Conservation (phyloP, 805 yeast species). For the Candida silvicultrix region DNA sequence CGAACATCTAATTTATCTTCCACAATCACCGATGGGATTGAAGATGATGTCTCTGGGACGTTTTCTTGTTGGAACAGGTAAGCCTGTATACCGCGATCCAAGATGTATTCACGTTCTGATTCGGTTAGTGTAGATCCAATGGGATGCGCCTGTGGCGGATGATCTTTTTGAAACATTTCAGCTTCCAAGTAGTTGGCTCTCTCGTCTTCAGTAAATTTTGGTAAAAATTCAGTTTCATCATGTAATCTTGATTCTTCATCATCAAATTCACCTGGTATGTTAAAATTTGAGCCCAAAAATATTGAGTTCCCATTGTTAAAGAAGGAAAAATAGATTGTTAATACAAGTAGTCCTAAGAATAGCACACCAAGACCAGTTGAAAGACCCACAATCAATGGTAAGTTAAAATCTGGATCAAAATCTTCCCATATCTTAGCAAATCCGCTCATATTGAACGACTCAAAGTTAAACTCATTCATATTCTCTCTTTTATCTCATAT, state of each 20-base stretch:
- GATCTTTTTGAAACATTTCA: constrained; percentile 27
- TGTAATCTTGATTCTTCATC: constrained; percentile 62
- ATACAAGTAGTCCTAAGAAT: constrained; percentile 24
- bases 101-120: constrained; percentile 66
- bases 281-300: constrained; percentile 24
- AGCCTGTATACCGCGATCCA: constrained; percentile 81
- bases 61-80: constrained; percentile 23
- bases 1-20: constrained; percentile 53
- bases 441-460: neutral
- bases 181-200: constrained; percentile 33
- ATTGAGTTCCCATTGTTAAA: constrained; percentile 25
- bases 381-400: constrained; percentile 32
- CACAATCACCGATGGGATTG: constrained; percentile 47
- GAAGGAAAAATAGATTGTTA: constrained; percentile 24
- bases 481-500: too few relatives aligned
- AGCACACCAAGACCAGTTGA: constrained; percentile 31
- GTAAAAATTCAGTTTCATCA: constrained; percentile 43
- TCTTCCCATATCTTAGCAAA: constrained; percentile 6
- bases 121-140: constrained; percentile 47
- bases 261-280: constrained; percentile 53
- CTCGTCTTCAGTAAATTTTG: constrained; percentile 35
- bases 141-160: constrained; percentile 38
- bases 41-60: constrained; percentile 29
- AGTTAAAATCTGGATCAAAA: constrained; percentile 20
- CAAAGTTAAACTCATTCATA: neutral